Evolutionary conservation across 495 filamentous ascomycete genomes (phyloP), one percentile per base, ranked within the genome.

Genomic region (Lasiosphaeris hirsuta): DNA sequence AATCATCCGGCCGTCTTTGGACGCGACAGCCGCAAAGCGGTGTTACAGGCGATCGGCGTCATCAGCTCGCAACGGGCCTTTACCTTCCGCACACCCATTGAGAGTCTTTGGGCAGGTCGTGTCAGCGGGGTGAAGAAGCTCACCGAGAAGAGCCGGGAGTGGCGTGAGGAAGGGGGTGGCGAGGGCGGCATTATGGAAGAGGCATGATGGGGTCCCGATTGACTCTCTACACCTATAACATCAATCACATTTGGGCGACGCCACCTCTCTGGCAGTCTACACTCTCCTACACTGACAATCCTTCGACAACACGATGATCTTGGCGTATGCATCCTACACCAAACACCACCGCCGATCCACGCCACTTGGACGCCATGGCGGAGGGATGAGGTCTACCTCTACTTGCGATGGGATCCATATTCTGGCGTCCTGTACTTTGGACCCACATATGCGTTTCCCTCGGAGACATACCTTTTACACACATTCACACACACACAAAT

Each of bases 1-100:
- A 90, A 87, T 63, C 95, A 99, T 67, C 95, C 94, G 6, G 93
- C 93, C 1, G 89, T 97, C 7, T 99, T 99, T 63, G 84, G 86
- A 19, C 85, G 94, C n/a, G 94, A 99, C 70, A 92, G 89, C 36
- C 83, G 94, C 63, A 99, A 99, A 73, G 90, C 92, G 10, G 93
- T 99, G 1, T 78, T 99, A 13, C 95, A 99, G 68, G 90, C 90
- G 23, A 97, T 99, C 60, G 94, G 94, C 37, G 91, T 97, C 45
- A 96, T 97, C 62, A 92, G 90, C 61, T 92, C 88, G 7, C 94
- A 99, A 71, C 83, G 94, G 15, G 95, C 87, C 7, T 96, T 92
- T 71, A 97, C 94, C 7, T 97, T 91, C 83, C 86, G 94, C 46
- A 93, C 90, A 2, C 82, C 89, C 0, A 84, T 89, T 8, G 92